Evolutionary conservation across 1,284 basidiomycete species (phyloP), one percentile per base, ranked within the genome.

Genomic region (Cryptococcus sp.): DNA sequence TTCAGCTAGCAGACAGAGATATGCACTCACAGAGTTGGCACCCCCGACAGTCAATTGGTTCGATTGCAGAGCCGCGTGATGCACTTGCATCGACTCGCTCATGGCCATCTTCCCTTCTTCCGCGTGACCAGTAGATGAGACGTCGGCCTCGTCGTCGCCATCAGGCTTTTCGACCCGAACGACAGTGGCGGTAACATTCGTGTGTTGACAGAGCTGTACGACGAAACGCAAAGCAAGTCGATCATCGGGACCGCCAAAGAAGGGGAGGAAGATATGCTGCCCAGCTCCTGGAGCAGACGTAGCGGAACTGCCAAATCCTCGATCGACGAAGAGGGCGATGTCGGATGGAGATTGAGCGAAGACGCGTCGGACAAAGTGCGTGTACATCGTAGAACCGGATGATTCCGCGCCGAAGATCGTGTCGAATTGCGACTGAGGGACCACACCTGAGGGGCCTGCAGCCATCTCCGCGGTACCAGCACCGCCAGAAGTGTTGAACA

Each of bases 211-310:
- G 15, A 94, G 82, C 76, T 93, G 91, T 13, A 90, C 84, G 10
- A 90, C 83, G 68, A 94, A 86, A 40, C 84, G 80, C 23, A 96
- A 80, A 0, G 91, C 90, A 10, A 91, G 83, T 2, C 93, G 85
- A 72, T 96, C 93, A 75, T 97, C 93, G 0, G 91, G 88, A 0
- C 93, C 93, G 51, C 93, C 93, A 73, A 93, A 89, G 84, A 95
- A 96, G 0, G 90, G 89, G 41, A 95, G 75, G 80, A 93, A 88
- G 53, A 93, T 76, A 66, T 90, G 90, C 65, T 87, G 85, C 38
- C 76, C 71, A 47, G 69, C 61, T 1, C 74, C 76, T 10, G 71
- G 68, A 11, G 62, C 56, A 22, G 68, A 68, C 54, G 74, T 38
- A 39, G 70, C 53, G 62, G 59, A 70, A 22, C 70, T 69, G 47